Evolutionary conservation across 495 filamentous ascomycete genomes (phyloP).

Genomic region (Podospora australis): DNA sequence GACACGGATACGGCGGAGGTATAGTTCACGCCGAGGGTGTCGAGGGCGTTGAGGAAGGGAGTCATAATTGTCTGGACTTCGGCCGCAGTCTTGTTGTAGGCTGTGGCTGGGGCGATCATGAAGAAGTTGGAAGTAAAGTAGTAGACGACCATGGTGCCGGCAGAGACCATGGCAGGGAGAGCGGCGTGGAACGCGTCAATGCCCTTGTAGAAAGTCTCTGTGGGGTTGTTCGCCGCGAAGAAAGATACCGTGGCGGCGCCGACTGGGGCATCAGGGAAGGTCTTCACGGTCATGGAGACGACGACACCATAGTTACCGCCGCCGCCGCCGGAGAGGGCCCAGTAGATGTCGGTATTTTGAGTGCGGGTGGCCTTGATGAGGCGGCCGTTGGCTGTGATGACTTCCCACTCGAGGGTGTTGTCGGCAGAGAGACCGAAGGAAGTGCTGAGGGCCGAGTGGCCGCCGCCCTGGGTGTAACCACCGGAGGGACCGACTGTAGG

Average conservation of each 20-base stretch:
- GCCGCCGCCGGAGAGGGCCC: conserved; percentile 55
- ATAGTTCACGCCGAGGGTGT: conserved; percentile 26
- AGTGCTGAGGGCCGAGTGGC: conserved; percentile 49
- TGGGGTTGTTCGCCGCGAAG: conserved; percentile 22
- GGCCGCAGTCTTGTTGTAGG: conserved; percentile 27
- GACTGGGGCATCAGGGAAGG: conserved; percentile 30
- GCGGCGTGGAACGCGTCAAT: conserved; percentile 24
- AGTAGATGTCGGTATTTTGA: conserved; percentile 51
- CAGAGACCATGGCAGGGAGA: conserved; percentile 18
- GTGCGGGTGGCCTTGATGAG: conserved; percentile 42
- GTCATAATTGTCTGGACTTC: conserved; percentile 30
- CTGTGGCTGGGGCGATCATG: conserved; percentile 37
- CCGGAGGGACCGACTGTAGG: conserved; percentile 47
- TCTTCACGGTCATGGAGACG: conserved; percentile 36
- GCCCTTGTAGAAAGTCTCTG: conserved; percentile 37
- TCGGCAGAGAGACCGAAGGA: conserved; percentile 57
- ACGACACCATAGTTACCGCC: conserved; percentile 46
- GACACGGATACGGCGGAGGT: conserved; percentile 23
- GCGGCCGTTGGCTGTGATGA: conserved; percentile 45
- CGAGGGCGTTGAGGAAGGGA: conserved; percentile 28
- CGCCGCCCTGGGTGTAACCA: conserved; percentile 56
- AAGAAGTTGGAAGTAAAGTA: conserved; percentile 44
- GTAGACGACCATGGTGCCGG: conserved; percentile 36
- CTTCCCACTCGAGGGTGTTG: conserved; percentile 53
- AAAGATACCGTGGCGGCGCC: conserved; percentile 29